Evolutionary conservation across 441 rosid genomes (phyloP).

Genomic region (Theobroma grandiflorum): DNA sequence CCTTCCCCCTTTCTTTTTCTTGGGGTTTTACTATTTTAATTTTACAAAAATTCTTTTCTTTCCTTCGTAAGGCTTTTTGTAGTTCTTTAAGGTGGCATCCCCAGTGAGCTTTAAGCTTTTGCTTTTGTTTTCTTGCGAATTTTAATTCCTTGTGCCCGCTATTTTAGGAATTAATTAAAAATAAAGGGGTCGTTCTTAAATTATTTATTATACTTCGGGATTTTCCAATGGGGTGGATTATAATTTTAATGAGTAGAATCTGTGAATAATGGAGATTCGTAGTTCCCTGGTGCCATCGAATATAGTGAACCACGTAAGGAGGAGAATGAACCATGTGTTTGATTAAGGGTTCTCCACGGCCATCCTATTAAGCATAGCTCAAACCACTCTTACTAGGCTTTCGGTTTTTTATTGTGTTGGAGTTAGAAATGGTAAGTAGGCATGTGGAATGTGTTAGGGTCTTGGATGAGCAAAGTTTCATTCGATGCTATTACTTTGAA

Average conservation of each 20-base stretch:
- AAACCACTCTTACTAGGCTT: no score
- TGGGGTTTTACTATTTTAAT: neutral
- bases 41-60: neutral
- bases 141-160: neutral
- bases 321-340: neutral
- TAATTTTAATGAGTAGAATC: neutral
- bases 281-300: neutral
- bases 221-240: neutral
- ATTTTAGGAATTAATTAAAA: neutral
- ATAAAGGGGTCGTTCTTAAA: neutral
- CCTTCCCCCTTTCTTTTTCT: no score
- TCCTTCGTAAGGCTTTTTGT: neutral
- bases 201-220: neutral
- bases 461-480: neutral
- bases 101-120: neutral
- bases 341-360: neutral
- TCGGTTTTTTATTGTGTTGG: neutral
- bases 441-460: neutral
- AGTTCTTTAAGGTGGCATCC: constrained; percentile 18
- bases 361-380: neutral
- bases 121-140: neutral
- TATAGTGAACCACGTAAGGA: neutral
- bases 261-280: neutral
- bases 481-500: neutral
- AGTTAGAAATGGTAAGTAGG: neutral